phyloP scores from a whole-genome alignment of 768 basidiomycete species.

The Boletus speciosus region DNA sequence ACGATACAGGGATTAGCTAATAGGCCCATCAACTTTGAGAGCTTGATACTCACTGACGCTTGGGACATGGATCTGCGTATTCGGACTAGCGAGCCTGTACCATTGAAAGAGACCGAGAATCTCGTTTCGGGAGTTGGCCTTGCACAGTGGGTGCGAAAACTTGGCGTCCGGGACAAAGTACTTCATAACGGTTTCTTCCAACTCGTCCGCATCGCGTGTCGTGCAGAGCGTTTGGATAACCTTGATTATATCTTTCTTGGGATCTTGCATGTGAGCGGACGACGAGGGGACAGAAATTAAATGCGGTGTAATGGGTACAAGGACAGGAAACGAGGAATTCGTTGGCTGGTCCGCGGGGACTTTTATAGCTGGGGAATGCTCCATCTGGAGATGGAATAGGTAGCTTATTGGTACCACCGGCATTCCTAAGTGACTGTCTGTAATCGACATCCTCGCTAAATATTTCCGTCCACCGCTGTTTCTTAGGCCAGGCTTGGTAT shows the following conservation, averaged over 20 bases:
- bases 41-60: conserved; percentile 40
- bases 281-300: not conserved
- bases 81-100: conserved; percentile 62
- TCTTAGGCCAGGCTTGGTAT: not conserved
- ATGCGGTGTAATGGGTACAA: not conserved
- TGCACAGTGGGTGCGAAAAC: conserved; percentile 59
- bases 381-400: not conserved
- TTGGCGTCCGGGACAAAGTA: conserved; percentile 55
- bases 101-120: conserved; percentile 59
- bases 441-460: not conserved
- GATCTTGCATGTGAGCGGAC: conserved; percentile 49
- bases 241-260: conserved; percentile 43
- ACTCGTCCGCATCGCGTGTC: conserved; percentile 46
- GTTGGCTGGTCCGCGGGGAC: not conserved
- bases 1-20: not conserved
- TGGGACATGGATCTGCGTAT: conserved; percentile 38
- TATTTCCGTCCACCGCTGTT: not conserved
- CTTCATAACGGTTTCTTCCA: conserved; percentile 43
- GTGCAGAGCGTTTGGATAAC: conserved; percentile 47
- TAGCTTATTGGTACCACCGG: not conserved
- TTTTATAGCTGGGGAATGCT: conserved; percentile 18
- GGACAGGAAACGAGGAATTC: not conserved
- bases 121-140: conserved; percentile 49
- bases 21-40: not conserved
- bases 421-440: conserved; percentile 6